Percentiles rank a stretch among this genome's conserved stretches.
Conservation (phyloP, 2,329 filamentous ascomycete species). For the Arthrobotrys pseudoclavata region DNA sequence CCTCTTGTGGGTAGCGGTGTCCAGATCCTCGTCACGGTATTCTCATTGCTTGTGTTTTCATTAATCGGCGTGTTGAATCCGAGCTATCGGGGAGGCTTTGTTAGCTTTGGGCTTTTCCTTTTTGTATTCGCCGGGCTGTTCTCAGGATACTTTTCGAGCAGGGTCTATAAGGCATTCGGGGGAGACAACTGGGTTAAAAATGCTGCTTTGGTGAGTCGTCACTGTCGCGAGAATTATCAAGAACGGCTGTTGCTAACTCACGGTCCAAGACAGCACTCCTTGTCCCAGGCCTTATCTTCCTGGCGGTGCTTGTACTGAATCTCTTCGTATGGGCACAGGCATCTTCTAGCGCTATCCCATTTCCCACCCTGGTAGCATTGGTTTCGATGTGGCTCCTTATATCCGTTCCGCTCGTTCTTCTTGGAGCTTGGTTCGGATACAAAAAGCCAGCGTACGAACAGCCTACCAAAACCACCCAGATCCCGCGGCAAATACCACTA, state of each 20-base stretch:
- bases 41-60: conserved; percentile 79
- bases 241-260: conserved; percentile 1
- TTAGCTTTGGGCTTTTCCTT: conserved; percentile 84
- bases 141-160: conserved; percentile 87
- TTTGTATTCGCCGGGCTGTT: conserved; percentile 87
- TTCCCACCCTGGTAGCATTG: conserved; percentile 80
- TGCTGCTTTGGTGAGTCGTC: conserved; percentile 72
- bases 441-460: conserved; percentile 80
- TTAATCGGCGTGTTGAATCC: conserved; percentile 85
- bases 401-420: conserved; percentile 85
- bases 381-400: conserved; percentile 85
- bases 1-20: conserved; percentile 87
- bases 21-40: conserved; percentile 85
- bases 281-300: conserved; percentile 83
- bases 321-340: conserved; percentile 92
- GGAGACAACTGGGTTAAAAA: conserved; percentile 82
- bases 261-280: conserved; percentile 75
- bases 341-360: conserved; percentile 87
- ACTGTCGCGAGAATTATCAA: not conserved
- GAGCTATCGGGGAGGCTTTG: conserved; percentile 88
- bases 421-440: conserved; percentile 83
- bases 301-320: conserved; percentile 82
- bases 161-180: conserved; percentile 86
- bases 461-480: conserved; percentile 80
- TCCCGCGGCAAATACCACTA: conserved; percentile 79